Percentiles rank a stretch among this genome's conserved stretches.
Conservation (phyloP, 2,329 filamentous ascomycete genomes). For the Paecilomyces variotii region DNA sequence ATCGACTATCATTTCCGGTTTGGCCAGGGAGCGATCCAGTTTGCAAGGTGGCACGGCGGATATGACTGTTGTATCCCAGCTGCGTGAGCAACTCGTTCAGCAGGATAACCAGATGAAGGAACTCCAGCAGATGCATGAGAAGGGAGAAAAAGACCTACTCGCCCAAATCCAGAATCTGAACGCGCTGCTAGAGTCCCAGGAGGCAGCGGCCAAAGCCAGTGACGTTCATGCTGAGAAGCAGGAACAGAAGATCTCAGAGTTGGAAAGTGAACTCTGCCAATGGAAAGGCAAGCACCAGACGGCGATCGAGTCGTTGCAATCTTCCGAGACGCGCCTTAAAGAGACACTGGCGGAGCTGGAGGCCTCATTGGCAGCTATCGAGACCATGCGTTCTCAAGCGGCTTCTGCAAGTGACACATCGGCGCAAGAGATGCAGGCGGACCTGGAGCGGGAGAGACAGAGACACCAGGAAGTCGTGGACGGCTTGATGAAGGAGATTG, state of each 20-base stretch:
- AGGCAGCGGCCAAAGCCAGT: slow-evolving; percentile 25
- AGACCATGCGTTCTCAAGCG: slow-evolving; percentile 38
- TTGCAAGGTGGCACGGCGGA: slow-evolving; percentile 76
- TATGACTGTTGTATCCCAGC: slow-evolving; percentile 77
- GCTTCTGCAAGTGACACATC: slow-evolving; percentile 21
- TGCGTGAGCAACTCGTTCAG: slow-evolving; percentile 81
- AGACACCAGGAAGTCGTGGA: slow-evolving; percentile 55
- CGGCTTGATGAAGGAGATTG: slow-evolving; percentile 63
- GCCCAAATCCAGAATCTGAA: slow-evolving; percentile 64
- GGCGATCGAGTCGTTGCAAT: slow-evolving; percentile 61
- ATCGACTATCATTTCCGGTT: slow-evolving; percentile 87
- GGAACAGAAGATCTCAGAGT: slow-evolving; percentile 52
- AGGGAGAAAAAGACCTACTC: slow-evolving; percentile 66
- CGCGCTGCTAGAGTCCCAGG: slow-evolving; percentile 40
- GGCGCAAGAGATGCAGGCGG: slow-evolving; percentile 26
- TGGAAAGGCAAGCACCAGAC: slow-evolving; percentile 72
- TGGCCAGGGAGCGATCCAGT: slow-evolving; percentile 87
- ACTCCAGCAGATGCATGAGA: slow-evolving; percentile 64
- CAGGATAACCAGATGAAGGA: slow-evolving; percentile 72
- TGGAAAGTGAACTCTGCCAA: slow-evolving; percentile 62
- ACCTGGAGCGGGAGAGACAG: slow-evolving; percentile 43
- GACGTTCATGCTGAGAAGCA: slow-evolving; percentile 33
- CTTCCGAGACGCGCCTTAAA: slow-evolving; percentile 64
- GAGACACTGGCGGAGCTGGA: slow-evolving; percentile 68
- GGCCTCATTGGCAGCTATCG: slow-evolving; percentile 49